Evolutionary conservation across 371 early-diverging fungal species (phyloP).

Genomic region (Mortierella sp.): DNA sequence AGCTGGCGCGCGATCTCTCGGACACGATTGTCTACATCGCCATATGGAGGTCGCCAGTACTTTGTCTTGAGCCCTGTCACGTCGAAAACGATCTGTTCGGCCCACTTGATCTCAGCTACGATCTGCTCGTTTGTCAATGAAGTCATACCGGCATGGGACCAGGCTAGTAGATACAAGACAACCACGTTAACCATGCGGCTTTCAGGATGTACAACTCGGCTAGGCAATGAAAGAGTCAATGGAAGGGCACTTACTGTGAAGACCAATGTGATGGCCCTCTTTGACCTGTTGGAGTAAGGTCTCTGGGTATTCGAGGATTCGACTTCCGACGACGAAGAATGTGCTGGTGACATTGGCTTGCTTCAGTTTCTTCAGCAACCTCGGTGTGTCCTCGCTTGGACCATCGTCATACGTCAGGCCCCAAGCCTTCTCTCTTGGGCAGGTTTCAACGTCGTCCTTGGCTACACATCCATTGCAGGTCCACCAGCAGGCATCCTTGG

Average conservation of each 20-base stretch:
- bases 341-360: conserved; percentile 68
- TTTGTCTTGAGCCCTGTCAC: conserved; percentile 64
- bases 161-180: conserved; percentile 19
- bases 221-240: too few relatives aligned
- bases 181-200: background rate
- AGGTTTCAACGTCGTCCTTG: conserved; percentile 46
- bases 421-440: conserved; percentile 43
- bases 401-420: conserved; percentile 71
- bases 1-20: conserved; percentile 62
- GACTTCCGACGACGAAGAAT: conserved; percentile 68
- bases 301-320: conserved; percentile 63
- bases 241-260: conserved; percentile 59
- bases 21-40: conserved; percentile 71
- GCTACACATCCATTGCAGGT: conserved; percentile 47
- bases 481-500: conserved; percentile 50
- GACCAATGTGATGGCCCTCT: conserved; percentile 62
- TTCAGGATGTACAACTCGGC: background rate
- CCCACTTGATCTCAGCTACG: conserved; percentile 78
- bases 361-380: conserved; percentile 61
- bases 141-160: conserved; percentile 75
- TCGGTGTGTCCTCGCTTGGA: conserved; percentile 56
- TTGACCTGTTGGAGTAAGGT: conserved; percentile 41
- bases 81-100: conserved; percentile 70
- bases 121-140: conserved; percentile 71
- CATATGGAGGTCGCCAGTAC: conserved; percentile 68